Evolutionary conservation across 768 basidiomycete genomes (phyloP).

Genomic region (Mycena capillaripes): DNA sequence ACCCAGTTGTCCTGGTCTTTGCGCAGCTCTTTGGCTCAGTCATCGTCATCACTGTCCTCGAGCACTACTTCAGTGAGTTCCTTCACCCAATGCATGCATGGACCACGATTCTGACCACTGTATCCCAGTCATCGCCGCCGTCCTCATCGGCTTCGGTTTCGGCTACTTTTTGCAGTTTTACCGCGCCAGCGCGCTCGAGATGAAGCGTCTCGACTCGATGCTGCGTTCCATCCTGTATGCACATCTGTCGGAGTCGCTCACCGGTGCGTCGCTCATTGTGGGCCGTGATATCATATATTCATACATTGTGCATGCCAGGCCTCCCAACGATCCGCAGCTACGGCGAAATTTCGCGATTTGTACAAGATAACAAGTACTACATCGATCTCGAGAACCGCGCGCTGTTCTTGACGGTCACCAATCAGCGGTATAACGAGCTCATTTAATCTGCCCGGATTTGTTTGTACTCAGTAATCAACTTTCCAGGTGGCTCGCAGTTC

Average conservation of each 20-base stretch:
- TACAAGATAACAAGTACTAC: slow-evolving; percentile 73
- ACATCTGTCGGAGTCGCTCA: slow-evolving; percentile 83
- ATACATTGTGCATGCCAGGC: slow-evolving; percentile 49
- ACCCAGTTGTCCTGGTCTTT: slow-evolving; percentile 63
- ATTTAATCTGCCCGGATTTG: not conserved
- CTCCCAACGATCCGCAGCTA: slow-evolving; percentile 82
- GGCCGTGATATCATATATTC: not conserved
- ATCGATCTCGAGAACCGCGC: slow-evolving; percentile 85
- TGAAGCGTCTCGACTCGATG: slow-evolving; percentile 76
- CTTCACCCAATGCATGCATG: not conserved
- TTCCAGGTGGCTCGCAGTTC: slow-evolving; percentile 75
- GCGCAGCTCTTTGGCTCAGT: slow-evolving; percentile 65
- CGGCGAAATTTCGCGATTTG: slow-evolving; percentile 72
- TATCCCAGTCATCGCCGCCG: slow-evolving; percentile 38
- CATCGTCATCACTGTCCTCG: slow-evolving; percentile 68
- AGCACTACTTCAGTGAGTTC: slow-evolving; percentile 72
- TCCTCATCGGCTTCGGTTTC: slow-evolving; percentile 70
- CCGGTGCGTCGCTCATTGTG: slow-evolving; percentile 48
- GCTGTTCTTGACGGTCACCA: slow-evolving; percentile 73
- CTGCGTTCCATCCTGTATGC: slow-evolving; percentile 82
- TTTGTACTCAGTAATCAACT: not conserved
- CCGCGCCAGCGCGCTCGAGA: slow-evolving; percentile 76
- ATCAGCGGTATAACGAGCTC: slow-evolving; percentile 64
- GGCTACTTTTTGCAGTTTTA: slow-evolving; percentile 78
- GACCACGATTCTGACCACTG: not conserved